Conservation (phyloP, 176 grass and related monocot species). For the Thalia dealbata region DNA sequence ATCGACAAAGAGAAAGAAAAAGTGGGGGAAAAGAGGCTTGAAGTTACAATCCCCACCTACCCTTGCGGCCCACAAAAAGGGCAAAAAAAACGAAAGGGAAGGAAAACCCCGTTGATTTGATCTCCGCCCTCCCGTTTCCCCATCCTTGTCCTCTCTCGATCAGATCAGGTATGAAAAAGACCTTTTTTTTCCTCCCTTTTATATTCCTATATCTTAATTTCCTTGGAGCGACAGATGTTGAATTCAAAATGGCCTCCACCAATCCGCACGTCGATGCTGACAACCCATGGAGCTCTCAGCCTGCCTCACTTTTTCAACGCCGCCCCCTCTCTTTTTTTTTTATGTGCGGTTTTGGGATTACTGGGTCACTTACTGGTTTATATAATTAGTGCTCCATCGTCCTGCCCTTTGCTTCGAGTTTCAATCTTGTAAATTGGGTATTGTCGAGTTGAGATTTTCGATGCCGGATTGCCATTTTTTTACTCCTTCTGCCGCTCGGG, state of each 20-base stretch:
- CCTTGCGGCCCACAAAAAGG: too few species aligned
- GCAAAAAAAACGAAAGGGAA: too few species aligned
- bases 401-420: not conserved
- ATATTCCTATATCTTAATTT: not conserved
- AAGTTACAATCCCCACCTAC: too few species aligned
- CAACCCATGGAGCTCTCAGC: not conserved
- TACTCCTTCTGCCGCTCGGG: not conserved
- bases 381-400: not conserved
- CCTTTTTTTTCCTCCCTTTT: not conserved
- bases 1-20: too few species aligned
- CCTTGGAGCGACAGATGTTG: not conserved
- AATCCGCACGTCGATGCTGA: not conserved
- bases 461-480: not conserved
- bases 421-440: not conserved
- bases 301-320: not conserved
- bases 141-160: not conserved
- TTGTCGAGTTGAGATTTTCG: not conserved
- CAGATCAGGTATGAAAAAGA: slow-evolving; percentile 1
- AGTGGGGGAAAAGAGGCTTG: too few species aligned
- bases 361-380: not conserved
- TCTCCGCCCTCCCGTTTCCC: too few species aligned
- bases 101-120: too few species aligned
- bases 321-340: not conserved
- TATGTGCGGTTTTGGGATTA: not conserved
- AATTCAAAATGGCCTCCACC: not conserved